Evolutionary conservation across 192 early-diverging fungal species (phyloP).

Genomic region (Coemansia asiatica): DNA sequence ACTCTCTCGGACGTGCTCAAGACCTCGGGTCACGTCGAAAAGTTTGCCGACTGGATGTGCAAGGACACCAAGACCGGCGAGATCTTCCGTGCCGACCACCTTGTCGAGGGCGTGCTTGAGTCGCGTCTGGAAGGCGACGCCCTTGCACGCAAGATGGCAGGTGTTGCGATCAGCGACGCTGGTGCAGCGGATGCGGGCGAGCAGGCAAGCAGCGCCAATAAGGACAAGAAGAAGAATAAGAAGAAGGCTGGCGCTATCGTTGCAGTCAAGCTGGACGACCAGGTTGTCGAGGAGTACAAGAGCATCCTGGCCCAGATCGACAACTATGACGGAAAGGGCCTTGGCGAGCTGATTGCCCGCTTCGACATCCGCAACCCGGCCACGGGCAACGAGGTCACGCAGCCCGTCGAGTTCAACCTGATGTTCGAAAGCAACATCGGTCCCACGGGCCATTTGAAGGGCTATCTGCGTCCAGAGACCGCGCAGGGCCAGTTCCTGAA

Average conservation of each 20-base stretch:
- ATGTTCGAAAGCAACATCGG: slow-evolving; percentile 99
- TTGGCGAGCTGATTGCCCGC: slow-evolving; percentile 80
- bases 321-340: slow-evolving; percentile 86
- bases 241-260: slow-evolving; percentile 67
- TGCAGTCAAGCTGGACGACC: slow-evolving; percentile 64
- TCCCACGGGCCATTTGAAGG: slow-evolving; percentile 92
- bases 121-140: slow-evolving; percentile 86
- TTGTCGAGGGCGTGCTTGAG: slow-evolving; percentile 91
- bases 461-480: slow-evolving; percentile 98
- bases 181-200: slow-evolving; percentile 32
- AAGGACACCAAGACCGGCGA: slow-evolving; percentile 89
- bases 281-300: slow-evolving; percentile 70
- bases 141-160: slow-evolving; percentile 62
- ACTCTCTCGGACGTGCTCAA: slow-evolving; percentile 94
- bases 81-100: slow-evolving; percentile 95
- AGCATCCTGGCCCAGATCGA: slow-evolving; percentile 92
- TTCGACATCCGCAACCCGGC: slow-evolving; percentile 88
- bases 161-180: slow-evolving; percentile 16
- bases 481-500: slow-evolving; percentile 99
- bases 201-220: slow-evolving; percentile 36
- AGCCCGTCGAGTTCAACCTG: slow-evolving; percentile 94
- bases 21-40: slow-evolving; percentile 99
- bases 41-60: slow-evolving; percentile 99
- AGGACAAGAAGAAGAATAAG: slow-evolving; percentile 77
- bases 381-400: slow-evolving; percentile 86